Conservation (phyloP, 805 yeast genomes). For the Kuraishia hungarica region DNA sequence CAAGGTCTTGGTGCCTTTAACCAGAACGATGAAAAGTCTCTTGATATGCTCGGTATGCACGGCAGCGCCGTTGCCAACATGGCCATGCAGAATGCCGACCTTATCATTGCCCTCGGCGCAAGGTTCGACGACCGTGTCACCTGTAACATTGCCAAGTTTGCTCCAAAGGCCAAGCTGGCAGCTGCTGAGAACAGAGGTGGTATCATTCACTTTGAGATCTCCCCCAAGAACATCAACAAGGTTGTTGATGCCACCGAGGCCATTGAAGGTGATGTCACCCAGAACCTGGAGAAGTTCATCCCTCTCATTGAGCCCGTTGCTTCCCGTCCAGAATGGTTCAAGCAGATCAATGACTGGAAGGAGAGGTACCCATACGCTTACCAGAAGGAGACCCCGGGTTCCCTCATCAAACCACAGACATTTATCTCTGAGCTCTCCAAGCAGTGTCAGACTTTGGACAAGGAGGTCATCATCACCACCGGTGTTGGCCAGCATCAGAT, state of each 20-base stretch:
- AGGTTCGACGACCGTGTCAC: slow-evolving; percentile 99
- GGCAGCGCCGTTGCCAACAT: slow-evolving; percentile 92
- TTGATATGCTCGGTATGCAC: slow-evolving; percentile 98
- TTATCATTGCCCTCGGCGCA: slow-evolving; percentile 91
- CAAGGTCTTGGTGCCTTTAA: slow-evolving; percentile 94
- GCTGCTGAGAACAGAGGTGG: slow-evolving; percentile 89
- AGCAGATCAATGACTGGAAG: slow-evolving; percentile 73
- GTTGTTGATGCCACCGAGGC: slow-evolving; percentile 96
- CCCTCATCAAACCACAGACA: slow-evolving; percentile 88
- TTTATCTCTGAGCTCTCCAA: slow-evolving; percentile 70
- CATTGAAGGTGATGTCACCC: slow-evolving; percentile 90
- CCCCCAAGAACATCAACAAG: slow-evolving; percentile 95
- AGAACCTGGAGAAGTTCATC: slow-evolving; percentile 62
- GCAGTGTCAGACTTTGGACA: slow-evolving; percentile 53
- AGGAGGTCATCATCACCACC: slow-evolving; percentile 83
- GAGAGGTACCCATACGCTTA: slow-evolving; percentile 78
- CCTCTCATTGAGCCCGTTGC: slow-evolving; percentile 58
- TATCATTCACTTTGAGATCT: slow-evolving; percentile 90
- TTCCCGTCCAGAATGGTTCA: slow-evolving; percentile 74
- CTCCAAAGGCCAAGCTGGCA: slow-evolving; percentile 88
- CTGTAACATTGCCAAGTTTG: slow-evolving; percentile 75
- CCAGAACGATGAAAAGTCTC: slow-evolving; percentile 81
- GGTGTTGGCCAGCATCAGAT: slow-evolving; percentile 99
- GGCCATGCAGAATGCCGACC: slow-evolving; percentile 90
- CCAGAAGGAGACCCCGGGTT: slow-evolving; percentile 70